phyloP scores from a whole-genome alignment of 1,284 basidiomycete genomes.

The Tilletiopsis washingtonensis region DNA sequence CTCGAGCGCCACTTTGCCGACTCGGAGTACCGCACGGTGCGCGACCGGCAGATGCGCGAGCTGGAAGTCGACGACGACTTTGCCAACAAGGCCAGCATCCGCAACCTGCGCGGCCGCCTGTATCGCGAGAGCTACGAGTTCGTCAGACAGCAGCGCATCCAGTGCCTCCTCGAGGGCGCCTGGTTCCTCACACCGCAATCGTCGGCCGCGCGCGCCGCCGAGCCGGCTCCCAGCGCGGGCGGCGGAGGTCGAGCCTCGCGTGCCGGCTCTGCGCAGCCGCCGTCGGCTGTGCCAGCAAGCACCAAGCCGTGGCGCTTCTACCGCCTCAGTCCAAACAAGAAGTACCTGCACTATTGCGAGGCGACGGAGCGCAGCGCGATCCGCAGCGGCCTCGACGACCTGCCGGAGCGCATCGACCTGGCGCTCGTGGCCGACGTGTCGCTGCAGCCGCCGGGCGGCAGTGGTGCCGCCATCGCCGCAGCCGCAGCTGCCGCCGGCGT shows the following conservation, averaged over 20 bases:
- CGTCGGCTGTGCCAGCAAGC: background rate
- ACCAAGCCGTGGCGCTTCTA: slow-evolving; percentile 47
- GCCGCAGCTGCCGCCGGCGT: background rate
- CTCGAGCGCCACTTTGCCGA: slow-evolving; percentile 77
- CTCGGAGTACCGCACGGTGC: slow-evolving; percentile 74
- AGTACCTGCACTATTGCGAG: slow-evolving; percentile 75
- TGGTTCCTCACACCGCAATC: slow-evolving; percentile 67
- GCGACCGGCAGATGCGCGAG: slow-evolving; percentile 88
- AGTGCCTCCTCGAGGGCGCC: slow-evolving; percentile 77
- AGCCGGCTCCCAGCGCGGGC: background rate
- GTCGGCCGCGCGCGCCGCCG: background rate
- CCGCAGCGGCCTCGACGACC: slow-evolving; percentile 70
- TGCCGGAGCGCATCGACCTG: slow-evolving; percentile 59
- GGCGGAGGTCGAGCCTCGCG: background rate
- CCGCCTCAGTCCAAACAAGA: slow-evolving; percentile 54
- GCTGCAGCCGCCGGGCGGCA: background rate
- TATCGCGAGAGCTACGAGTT: slow-evolving; percentile 89
- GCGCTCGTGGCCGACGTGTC: slow-evolving; percentile 43
- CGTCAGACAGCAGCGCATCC: slow-evolving; percentile 78
- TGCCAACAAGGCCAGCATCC: slow-evolving; percentile 26
- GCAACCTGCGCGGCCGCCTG: slow-evolving; percentile 73
- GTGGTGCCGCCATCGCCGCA: background rate
- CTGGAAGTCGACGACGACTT: slow-evolving; percentile 80
- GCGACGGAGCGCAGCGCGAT: slow-evolving; percentile 67
- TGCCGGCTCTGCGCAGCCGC: background rate